Evolutionary conservation across 2,329 filamentous ascomycete genomes (phyloP).

Genomic region (Trichoderma lentiforme): DNA sequence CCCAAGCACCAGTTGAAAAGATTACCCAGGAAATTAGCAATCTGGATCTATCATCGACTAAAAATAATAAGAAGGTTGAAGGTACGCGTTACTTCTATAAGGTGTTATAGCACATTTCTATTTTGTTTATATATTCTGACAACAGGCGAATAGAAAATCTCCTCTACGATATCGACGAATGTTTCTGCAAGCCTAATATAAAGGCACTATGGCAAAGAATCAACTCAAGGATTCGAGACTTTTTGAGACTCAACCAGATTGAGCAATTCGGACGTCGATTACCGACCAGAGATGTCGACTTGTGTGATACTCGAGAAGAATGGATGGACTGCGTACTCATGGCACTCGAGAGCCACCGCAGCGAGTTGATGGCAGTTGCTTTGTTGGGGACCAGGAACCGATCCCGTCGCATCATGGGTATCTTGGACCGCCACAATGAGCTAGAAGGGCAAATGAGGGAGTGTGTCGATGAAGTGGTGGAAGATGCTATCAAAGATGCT

Average conservation of each 20-base stretch:
- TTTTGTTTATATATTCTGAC: background rate
- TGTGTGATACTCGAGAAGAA: background rate
- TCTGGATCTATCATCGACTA: background rate
- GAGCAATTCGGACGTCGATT: background rate
- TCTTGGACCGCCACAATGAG: background rate
- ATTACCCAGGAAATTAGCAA: background rate
- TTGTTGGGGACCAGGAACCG: background rate
- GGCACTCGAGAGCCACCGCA: background rate
- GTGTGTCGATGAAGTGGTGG: background rate
- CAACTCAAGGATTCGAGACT: background rate
- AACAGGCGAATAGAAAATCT: background rate
- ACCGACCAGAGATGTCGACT: background rate
- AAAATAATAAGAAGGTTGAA: background rate
- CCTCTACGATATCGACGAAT: background rate
- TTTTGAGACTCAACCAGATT: background rate
- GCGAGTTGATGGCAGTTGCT: background rate
- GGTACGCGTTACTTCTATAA: background rate
- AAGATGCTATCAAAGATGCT: background rate
- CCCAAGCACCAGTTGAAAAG: background rate
- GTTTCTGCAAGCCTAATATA: background rate
- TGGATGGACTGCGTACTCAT: background rate
- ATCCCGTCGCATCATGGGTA: background rate
- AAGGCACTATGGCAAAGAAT: background rate
- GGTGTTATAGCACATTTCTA: background rate
- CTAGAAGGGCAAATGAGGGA: background rate